A percentile compares a stretch with the other conserved stretches of the same genome.
These are phyloP conservation scores for Berkeleyomyces basicola DNA, from an alignment of 2,329 filamentous ascomycete genomes.

Conservation along the genomic window DNA sequence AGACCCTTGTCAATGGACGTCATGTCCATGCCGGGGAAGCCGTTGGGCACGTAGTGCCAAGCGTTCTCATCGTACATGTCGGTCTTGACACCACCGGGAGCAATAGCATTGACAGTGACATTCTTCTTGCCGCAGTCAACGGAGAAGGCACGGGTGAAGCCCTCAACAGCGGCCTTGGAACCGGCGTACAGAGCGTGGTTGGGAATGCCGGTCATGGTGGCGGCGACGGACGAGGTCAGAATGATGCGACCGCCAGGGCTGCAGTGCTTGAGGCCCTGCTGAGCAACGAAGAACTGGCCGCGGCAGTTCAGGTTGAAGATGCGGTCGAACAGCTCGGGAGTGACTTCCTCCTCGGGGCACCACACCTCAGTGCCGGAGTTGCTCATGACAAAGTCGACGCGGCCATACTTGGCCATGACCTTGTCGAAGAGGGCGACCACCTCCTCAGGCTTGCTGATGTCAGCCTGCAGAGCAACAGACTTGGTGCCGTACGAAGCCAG, in stretches of 20 bases:
- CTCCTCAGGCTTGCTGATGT: slow-evolving; percentile 42
- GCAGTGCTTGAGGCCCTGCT: slow-evolving; percentile 56
- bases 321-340: slow-evolving; percentile 53
- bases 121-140: slow-evolving; percentile 52
- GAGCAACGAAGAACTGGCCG: slow-evolving; percentile 63
- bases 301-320: slow-evolving; percentile 56
- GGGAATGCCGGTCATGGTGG: slow-evolving; percentile 47
- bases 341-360: slow-evolving; percentile 53
- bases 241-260: slow-evolving; percentile 54
- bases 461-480: slow-evolving; percentile 44
- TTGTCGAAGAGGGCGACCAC: slow-evolving; percentile 48
- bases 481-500: slow-evolving; percentile 39
- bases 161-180: slow-evolving; percentile 56
- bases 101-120: slow-evolving; percentile 57
- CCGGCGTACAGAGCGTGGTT: slow-evolving; percentile 58
- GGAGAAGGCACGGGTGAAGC: slow-evolving; percentile 54
- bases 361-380: slow-evolving; percentile 58
- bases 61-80: slow-evolving; percentile 63
- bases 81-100: slow-evolving; percentile 55
- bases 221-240: slow-evolving; percentile 53
- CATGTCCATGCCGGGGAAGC: slow-evolving; percentile 32
- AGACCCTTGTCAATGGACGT: slow-evolving; percentile 39
- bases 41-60: slow-evolving; percentile 47
- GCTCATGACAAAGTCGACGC: slow-evolving; percentile 55
- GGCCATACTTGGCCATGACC: slow-evolving; percentile 48